These are phyloP conservation scores for Cetraspora pellucida DNA, from an alignment of 192 early-diverging fungal genomes.

Conservation along the genomic window DNA sequence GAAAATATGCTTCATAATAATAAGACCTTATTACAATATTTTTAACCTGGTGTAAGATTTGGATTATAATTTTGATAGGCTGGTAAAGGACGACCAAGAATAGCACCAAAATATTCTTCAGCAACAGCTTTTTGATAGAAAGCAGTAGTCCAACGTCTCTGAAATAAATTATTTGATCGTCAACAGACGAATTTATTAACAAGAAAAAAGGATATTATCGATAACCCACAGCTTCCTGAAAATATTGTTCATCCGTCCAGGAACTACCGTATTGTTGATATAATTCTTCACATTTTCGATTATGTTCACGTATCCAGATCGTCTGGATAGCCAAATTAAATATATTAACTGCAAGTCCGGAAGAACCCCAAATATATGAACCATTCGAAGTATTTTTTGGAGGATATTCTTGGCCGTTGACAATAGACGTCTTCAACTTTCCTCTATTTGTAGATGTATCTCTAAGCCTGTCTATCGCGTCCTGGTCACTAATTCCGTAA, in stretches of 20 bases:
- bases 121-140: too few species aligned
- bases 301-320: slow-evolving; percentile 19
- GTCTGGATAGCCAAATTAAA: neutral
- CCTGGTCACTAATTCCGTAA: neutral
- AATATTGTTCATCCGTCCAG: slow-evolving; percentile 14
- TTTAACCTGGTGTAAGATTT: too few species aligned
- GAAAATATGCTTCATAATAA: too few species aligned
- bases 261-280: neutral
- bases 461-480: too few species aligned
- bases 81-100: too few species aligned
- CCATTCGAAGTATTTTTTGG: neutral
- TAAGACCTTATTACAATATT: too few species aligned
- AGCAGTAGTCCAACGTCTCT: too few species aligned
- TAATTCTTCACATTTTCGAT: neutral
- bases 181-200: too few species aligned
- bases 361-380: neutral
- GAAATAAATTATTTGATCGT: too few species aligned
- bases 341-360: neutral
- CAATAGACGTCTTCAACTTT: neutral
- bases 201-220: too few species aligned
- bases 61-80: too few species aligned
- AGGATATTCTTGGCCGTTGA: neutral
- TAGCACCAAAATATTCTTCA: too few species aligned
- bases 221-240: neutral
- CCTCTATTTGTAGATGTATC: neutral